Percentiles rank a stretch among this genome's conserved stretches.
Conservation (phyloP, 106 monocot species). For the Vanilla planifolia region DNA sequence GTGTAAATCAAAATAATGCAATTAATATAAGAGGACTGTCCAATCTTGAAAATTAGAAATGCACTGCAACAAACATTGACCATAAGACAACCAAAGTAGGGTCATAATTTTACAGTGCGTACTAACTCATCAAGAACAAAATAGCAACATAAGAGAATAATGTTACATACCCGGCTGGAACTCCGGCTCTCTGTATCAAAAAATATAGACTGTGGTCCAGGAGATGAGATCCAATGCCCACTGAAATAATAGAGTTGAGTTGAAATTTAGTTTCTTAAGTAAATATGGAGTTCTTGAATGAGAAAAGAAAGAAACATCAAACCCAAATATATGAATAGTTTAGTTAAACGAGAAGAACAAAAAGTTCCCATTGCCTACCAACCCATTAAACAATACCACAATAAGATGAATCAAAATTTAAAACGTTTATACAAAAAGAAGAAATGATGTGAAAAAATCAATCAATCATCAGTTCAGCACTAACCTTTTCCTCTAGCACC, state of each 20-base stretch:
- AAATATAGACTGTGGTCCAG: constrained; percentile 40
- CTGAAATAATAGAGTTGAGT: constrained; percentile 26
- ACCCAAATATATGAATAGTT: not conserved
- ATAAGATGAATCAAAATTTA: not conserved
- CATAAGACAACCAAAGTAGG: not conserved
- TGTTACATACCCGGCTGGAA: constrained; percentile 74
- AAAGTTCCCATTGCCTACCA: not conserved
- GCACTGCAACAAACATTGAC: constrained; percentile 4
- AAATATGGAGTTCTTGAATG: not conserved
- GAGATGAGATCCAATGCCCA: constrained; percentile 68
- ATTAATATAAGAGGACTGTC: too few relatives aligned
- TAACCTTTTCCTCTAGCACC: too few relatives aligned
- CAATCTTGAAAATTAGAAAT: not conserved
- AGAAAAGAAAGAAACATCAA: not conserved
- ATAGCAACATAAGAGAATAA: not conserved
- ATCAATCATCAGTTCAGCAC: not conserved
- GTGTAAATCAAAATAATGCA: too few relatives aligned
- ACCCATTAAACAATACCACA: not conserved
- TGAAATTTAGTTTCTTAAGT: not conserved
- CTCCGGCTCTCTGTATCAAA: constrained; percentile 61
- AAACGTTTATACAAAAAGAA: too few relatives aligned
- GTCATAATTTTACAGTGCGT: not conserved
- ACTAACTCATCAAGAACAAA: not conserved
- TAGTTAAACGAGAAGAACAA: not conserved
- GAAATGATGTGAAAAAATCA: not conserved